Conservation (phyloP, 495 filamentous ascomycete species). For the Ascobolus immersus region DNA sequence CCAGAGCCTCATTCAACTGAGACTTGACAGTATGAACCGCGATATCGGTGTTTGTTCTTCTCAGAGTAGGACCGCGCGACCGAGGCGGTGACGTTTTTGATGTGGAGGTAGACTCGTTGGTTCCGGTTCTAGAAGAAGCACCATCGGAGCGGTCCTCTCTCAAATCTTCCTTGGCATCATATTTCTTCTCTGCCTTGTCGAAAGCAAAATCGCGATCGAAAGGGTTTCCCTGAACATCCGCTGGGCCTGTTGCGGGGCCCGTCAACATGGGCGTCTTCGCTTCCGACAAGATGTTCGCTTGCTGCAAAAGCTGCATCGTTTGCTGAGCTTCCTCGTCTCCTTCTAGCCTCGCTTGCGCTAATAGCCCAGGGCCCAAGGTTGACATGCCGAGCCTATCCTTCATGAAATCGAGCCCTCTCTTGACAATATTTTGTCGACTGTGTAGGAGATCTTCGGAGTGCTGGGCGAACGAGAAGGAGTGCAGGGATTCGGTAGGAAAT, state of each 20-base stretch:
- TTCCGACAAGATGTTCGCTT: conserved; percentile 39
- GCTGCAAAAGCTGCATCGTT: conserved; percentile 67
- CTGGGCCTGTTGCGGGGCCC: conserved; percentile 25
- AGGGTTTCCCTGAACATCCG: conserved; percentile 18
- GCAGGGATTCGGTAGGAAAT: conserved; percentile 85
- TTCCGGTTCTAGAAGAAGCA: conserved; percentile 31
- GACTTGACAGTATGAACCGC: conserved; percentile 43
- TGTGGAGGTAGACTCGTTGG: conserved; percentile 29
- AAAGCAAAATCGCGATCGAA: conserved; percentile 11
- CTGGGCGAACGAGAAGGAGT: conserved; percentile 95
- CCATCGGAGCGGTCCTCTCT: conserved; percentile 18
- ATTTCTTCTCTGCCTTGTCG: conserved; percentile 1
- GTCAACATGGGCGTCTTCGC: conserved; percentile 12
- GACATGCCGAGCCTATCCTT: conserved; percentile 75
- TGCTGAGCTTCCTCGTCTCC: conserved; percentile 72
- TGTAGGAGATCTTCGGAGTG: conserved; percentile 80
- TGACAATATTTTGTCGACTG: conserved; percentile 76
- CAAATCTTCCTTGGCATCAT: conserved; percentile 1
- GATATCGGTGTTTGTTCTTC: conserved; percentile 69
- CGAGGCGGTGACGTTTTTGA: conserved; percentile 26
- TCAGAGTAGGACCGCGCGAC: conserved; percentile 46
- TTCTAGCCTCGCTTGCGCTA: conserved; percentile 52
- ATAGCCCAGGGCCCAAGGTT: conserved; percentile 29
- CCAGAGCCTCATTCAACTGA: conserved; percentile 69
- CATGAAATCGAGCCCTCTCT: conserved; percentile 93